Evolutionary conservation across 2,329 filamentous ascomycete species (phyloP).

Genomic region (Xylaria sp.): DNA sequence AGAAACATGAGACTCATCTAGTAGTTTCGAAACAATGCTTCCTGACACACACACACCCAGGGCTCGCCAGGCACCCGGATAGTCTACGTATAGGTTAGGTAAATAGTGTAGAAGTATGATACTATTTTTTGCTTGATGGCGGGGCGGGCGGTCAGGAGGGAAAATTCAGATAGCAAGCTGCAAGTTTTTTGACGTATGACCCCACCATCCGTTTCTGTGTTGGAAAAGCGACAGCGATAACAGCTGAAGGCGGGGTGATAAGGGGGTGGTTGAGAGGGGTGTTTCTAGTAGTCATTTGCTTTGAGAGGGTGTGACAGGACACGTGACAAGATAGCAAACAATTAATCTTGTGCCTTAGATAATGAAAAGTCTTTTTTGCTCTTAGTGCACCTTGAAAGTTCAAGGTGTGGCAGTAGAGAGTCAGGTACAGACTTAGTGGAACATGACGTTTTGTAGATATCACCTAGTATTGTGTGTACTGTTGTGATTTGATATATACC

Average conservation of each 20-base stretch:
- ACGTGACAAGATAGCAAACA: background rate
- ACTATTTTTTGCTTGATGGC: conserved; percentile 11
- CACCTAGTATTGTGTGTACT: background rate
- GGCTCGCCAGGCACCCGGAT: background rate
- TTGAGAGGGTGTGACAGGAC: background rate
- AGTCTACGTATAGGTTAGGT: background rate
- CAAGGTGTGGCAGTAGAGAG: conserved; percentile 3
- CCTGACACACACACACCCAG: background rate
- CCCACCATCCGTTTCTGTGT: conserved; percentile 30
- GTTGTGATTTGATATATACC: too few species aligned
- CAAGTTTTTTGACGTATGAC: conserved; percentile 1
- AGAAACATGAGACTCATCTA: background rate
- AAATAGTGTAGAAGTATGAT: background rate
- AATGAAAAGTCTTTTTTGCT: background rate
- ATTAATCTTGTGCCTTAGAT: background rate
- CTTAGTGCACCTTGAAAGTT: background rate
- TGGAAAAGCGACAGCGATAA: conserved; percentile 32
- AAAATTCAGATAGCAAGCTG: conserved; percentile 5
- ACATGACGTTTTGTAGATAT: conserved; percentile 11
- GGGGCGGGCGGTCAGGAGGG: conserved; percentile 34
- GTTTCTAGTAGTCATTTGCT: conserved; percentile 25
- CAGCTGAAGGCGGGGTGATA: conserved; percentile 39
- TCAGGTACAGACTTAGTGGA: conserved; percentile 16
- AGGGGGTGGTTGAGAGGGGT: conserved; percentile 28
- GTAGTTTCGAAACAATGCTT: background rate